Evolutionary conservation across 306 rosid genomes (phyloP).

Genomic region (Ziziphus jujuba): DNA sequence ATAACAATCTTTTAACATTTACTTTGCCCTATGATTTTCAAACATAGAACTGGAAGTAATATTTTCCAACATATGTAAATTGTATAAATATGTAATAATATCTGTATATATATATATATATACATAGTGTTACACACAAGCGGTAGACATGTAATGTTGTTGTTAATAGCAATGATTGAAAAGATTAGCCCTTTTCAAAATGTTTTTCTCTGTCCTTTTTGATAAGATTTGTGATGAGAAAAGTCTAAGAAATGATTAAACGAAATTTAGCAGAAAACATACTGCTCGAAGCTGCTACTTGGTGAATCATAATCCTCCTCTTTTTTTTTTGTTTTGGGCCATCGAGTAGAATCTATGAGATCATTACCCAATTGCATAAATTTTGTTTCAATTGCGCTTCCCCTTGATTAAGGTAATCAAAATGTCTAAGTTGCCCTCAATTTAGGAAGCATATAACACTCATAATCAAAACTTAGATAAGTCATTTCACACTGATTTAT

Average conservation of each 20-base stretch:
- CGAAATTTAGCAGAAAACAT: constrained; percentile 13
- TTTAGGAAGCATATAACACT: constrained; percentile 4
- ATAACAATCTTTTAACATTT: not conserved
- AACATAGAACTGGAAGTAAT: too few relatives aligned
- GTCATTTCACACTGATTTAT: constrained; percentile 13
- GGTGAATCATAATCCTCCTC: constrained; percentile 3
- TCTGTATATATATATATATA: not conserved
- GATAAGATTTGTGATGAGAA: constrained; percentile 16
- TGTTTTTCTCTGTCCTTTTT: not conserved
- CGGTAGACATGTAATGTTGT: constrained; percentile 8
- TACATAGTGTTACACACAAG: not conserved
- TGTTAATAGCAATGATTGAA: constrained; percentile 25
- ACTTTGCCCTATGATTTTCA: not conserved
- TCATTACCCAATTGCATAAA: constrained; percentile 19
- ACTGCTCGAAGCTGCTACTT: constrained; percentile 8
- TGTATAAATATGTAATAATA: not conserved
- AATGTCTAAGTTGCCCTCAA: constrained; percentile 31
- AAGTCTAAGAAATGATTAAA: constrained; percentile 18
- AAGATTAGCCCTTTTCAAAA: constrained; percentile 22
- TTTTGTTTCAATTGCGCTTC: constrained; percentile 28
- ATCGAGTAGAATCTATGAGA: constrained; percentile 42
- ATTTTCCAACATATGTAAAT: too few relatives aligned
- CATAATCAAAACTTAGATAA: not conserved
- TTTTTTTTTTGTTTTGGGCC: not conserved
- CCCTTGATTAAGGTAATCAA: constrained; percentile 37